These are phyloP conservation scores for Tolypocladium paradoxum DNA, from an alignment of 2,329 filamentous ascomycete species.

Conservation along the genomic window DNA sequence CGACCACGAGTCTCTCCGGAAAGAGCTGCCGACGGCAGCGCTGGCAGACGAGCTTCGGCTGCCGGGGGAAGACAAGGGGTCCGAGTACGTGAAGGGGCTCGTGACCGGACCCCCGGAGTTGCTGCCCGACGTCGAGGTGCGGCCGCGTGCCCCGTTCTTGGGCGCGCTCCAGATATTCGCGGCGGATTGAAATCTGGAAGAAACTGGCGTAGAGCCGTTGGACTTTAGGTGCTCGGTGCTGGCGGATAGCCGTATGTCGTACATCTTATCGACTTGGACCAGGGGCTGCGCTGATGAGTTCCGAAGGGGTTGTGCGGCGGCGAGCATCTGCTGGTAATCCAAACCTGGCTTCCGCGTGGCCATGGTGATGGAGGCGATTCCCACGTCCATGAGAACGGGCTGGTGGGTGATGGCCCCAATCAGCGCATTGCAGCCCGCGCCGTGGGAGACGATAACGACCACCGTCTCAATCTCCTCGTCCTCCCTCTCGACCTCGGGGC, in stretches of 20 bases:
- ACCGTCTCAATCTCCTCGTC: slow-evolving; percentile 64
- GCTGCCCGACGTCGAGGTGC: slow-evolving; percentile 18
- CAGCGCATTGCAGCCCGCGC: slow-evolving; percentile 89
- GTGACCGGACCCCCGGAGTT: slow-evolving; percentile 12
- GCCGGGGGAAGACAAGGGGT: slow-evolving; percentile 28
- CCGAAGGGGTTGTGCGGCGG: slow-evolving; percentile 12
- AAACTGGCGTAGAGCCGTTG: slow-evolving; percentile 23
- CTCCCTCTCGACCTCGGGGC: slow-evolving; percentile 25
- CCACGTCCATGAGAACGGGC: slow-evolving; percentile 82
- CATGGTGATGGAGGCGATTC: slow-evolving; percentile 84
- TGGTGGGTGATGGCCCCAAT: slow-evolving; percentile 87
- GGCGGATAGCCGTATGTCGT: slow-evolving; percentile 65
- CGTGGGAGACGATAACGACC: slow-evolving; percentile 82
- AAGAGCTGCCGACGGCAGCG: slow-evolving; percentile 17
- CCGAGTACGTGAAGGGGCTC: slow-evolving; percentile 27
- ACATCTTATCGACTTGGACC: slow-evolving; percentile 47
- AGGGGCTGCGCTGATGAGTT: slow-evolving; percentile 14
- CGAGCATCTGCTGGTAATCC: slow-evolving; percentile 24
- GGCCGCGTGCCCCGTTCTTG: slow-evolving; percentile 19
- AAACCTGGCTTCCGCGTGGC: slow-evolving; percentile 51
- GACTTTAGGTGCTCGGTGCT: slow-evolving; percentile 61
- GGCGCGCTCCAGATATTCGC: slow-evolving; percentile 17
- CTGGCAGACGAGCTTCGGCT: slow-evolving; percentile 36
- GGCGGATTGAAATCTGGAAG: slow-evolving; percentile 21
- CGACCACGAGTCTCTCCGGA: slow-evolving; percentile 19